Base-by-base conservation (phyloP, 139 green algal genomes). In the Coelastrella sp. region DNA sequence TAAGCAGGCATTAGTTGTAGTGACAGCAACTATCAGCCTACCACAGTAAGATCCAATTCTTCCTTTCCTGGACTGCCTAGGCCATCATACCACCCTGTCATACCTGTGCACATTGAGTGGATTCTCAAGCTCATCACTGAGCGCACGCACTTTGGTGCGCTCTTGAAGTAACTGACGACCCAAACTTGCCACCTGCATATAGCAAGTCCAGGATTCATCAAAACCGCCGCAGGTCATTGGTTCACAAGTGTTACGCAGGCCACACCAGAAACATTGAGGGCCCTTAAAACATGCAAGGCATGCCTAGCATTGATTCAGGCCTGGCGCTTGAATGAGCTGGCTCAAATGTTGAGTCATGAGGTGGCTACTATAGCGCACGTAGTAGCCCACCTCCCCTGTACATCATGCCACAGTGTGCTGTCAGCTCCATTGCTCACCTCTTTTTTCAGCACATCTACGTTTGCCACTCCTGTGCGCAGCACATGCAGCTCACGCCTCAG, bases 51-150 rank as follows among this genome's bases (percentile, higher is more conserved):
- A 17, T 4, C 65, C 65, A 73, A 49, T 49, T 3, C 35, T 49
- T 49, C 35, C 1, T 49, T 49, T 3, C 3, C 35, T 49, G 35
- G 35, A 49, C 1, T 5, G 35, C 35, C 35, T 49, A 49, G 35
- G 35, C 35, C 35, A 70, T 15, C 11, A 70, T 70, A n/a, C 4
- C 15, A 17, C 14, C 65, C 60, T 7, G 20, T 7, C 86, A 14
- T 84, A 96, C 91, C 96, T 92, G 94, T 99, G 97, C 92, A 99
- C 97, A 79, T 99, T 99, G 61, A 99, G 94, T 22, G 97, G 97
- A 87, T 97, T 98, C 94, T 99, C 97, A 89, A 99, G 93, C 95
- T 99, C 97, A 90, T 99, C 96, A 14, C 89, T 93, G 75, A 99
- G 93, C 56, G 97, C 97, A 91, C 97, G 97, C 24, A 97, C 95